These are phyloP conservation scores for Pichia cactophila DNA, from an alignment of 1,139 yeast genomes.

Conservation along the genomic window DNA sequence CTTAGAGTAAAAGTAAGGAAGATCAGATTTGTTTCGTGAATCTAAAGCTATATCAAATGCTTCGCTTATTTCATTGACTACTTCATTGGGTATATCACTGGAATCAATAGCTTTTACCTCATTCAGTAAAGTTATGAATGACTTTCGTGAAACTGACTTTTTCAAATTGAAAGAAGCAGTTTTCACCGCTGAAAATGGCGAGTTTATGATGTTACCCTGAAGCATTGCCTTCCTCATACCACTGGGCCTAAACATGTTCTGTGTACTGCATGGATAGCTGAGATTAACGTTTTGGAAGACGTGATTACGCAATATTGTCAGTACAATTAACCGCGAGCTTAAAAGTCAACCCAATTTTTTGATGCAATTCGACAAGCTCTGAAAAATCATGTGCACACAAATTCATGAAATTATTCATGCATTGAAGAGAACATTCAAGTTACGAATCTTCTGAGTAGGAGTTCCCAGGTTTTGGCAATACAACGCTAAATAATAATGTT, in stretches of 20 bases:
- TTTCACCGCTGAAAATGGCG: not conserved
- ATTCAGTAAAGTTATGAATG: not conserved
- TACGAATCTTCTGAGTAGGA: too few relatives aligned
- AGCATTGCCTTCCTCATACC: not conserved
- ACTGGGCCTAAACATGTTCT: not conserved
- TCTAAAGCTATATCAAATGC: not conserved
- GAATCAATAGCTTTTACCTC: not conserved
- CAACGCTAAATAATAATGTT: conserved; percentile 3
- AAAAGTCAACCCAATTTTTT: too few relatives aligned
- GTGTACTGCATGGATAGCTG: not conserved
- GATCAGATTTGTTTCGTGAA: not conserved
- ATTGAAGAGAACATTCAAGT: too few relatives aligned
- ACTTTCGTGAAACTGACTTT: not conserved
- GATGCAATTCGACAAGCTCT: too few relatives aligned
- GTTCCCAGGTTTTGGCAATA: not conserved
- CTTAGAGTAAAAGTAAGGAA: not conserved
- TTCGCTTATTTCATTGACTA: not conserved
- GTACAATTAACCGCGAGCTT: too few relatives aligned
- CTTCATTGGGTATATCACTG: not conserved
- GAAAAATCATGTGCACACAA: too few relatives aligned
- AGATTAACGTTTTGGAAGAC: too few relatives aligned
- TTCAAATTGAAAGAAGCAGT: not conserved
- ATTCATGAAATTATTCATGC: too few relatives aligned
- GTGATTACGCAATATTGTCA: not conserved
- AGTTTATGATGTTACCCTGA: not conserved